Conservation (phyloP, 768 basidiomycete species). For the Podaxis mareebaensis region DNA sequence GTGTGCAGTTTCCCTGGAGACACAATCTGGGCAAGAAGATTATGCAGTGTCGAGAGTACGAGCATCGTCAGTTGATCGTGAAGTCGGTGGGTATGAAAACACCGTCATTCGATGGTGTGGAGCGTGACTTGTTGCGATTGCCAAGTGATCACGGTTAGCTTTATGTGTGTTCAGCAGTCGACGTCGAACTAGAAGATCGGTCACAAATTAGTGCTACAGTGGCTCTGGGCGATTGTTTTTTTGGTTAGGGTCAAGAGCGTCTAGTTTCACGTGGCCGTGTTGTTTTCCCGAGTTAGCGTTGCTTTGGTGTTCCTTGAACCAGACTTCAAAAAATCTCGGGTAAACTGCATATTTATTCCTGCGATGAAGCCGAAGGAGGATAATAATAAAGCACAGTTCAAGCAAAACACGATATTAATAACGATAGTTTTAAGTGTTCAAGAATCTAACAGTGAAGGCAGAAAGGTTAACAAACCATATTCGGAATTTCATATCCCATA, state of each 20-base stretch:
- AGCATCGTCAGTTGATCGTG: slow-evolving; percentile 48
- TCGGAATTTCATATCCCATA: neutral
- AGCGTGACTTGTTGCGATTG: neutral
- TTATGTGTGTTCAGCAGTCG: neutral
- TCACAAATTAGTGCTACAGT: neutral
- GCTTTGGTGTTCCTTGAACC: neutral
- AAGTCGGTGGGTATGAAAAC: neutral
- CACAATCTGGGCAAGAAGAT: slow-evolving; percentile 62
- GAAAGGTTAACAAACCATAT: neutral
- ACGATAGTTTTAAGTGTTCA: slow-evolving; percentile 10
- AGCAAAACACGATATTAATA: slow-evolving; percentile 13
- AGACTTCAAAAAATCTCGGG: neutral
- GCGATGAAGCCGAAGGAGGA: neutral
- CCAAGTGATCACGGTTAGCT: neutral
- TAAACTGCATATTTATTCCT: neutral
- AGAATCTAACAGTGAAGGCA: neutral
- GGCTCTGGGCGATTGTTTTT: neutral
- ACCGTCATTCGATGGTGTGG: slow-evolving; percentile 1
- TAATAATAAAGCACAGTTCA: slow-evolving; percentile 1
- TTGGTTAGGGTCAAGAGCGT: neutral
- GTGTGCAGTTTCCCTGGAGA: slow-evolving; percentile 65
- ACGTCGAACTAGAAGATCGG: neutral
- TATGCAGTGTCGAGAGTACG: slow-evolving; percentile 66
- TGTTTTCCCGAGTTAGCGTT: neutral
- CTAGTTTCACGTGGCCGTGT: slow-evolving; percentile 10